Base-by-base conservation (phyloP, 1,284 basidiomycete genomes). In the Pseudozyma thailandica region DNA sequence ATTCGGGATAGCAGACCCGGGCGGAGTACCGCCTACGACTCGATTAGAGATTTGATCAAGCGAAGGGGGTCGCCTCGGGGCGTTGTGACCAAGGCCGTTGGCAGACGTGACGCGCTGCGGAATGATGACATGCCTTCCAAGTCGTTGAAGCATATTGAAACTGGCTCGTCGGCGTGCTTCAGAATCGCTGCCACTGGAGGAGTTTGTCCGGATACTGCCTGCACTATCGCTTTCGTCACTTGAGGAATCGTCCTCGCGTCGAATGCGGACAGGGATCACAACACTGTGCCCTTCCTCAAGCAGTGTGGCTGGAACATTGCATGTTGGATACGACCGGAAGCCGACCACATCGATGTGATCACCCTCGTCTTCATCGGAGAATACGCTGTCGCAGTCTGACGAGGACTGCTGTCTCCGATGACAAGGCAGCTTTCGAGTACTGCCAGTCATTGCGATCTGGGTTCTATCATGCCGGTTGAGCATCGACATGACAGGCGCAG, bases 141-240 rank as follows among this genome's bases (percentile, higher is more conserved):
- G 28, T 1, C 60, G 42, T 15, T 63, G 50, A 25, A 70, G 55
- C 65, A 70, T 63, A 26, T 63, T 50, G n/a, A 46, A 12, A 23
- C 60, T 42, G 15, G 66, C 66, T 42, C 26, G 25, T n/a, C 52
- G 50, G 4, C 66, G 60, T 4, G 55, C 66, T 52, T 70, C 66
- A 3, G 60, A 35, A 18, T 55, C 60, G 33, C 60, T 70, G 7
- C 45, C 47, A 33, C 41, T 47, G 3, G 53, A 57, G 3, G 53
- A 57, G 27, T 13, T 49, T 6, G 57, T 49, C 9, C 35, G n/a
- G 26, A 42, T 25, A 28, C 58, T n/a, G n/a, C n/a, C n/a, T n/a
- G n/a, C 56, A 16, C 42, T 39, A 20, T 62, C 59, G 50, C 65
- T 62, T 25, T 69, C 59, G 26, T 69, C 65, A 35, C 54, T 62